Evolutionary conservation across 805 yeast species (phyloP).

Genomic region (Barnettozyma vustinii): DNA sequence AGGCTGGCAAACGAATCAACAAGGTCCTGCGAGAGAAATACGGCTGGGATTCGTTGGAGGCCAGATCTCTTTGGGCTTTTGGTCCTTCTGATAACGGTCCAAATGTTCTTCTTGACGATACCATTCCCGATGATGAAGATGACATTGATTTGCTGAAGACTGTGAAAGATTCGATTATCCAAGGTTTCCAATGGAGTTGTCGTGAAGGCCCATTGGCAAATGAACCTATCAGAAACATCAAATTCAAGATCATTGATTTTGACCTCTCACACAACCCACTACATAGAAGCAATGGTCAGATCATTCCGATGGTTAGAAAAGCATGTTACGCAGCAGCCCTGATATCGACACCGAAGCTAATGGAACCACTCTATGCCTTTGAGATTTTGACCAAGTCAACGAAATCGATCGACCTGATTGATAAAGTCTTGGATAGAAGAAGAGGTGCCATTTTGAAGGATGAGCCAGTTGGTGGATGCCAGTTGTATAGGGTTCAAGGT

Average conservation of each 20-base stretch:
- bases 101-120: slow-evolving; percentile 61
- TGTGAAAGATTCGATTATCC: slow-evolving; percentile 51
- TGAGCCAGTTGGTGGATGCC: slow-evolving; percentile 66
- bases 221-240: slow-evolving; percentile 66
- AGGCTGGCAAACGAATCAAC: slow-evolving; percentile 38
- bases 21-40: slow-evolving; percentile 51
- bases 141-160: slow-evolving; percentile 44
- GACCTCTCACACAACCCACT: slow-evolving; percentile 42
- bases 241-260: slow-evolving; percentile 65
- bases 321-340: slow-evolving; percentile 81
- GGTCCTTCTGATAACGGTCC: slow-evolving; percentile 55
- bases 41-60: slow-evolving; percentile 79
- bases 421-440: slow-evolving; percentile 49
- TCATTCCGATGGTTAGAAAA: slow-evolving; percentile 74
- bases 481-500: slow-evolving; percentile 55
- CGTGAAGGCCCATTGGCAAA: slow-evolving; percentile 92
- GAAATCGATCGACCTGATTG: slow-evolving; percentile 44
- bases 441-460: slow-evolving; percentile 57
- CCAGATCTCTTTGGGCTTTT: slow-evolving; percentile 77
- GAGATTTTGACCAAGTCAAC: slow-evolving; percentile 47
- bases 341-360: slow-evolving; percentile 67
- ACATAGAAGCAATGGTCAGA: slow-evolving; percentile 57
- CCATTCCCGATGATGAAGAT: slow-evolving; percentile 57
- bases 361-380: slow-evolving; percentile 77
- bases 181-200: slow-evolving; percentile 81